Evolutionary conservation across 1,139 yeast genomes (phyloP).

Genomic region (Yamadazyma spencermartinsiae): DNA sequence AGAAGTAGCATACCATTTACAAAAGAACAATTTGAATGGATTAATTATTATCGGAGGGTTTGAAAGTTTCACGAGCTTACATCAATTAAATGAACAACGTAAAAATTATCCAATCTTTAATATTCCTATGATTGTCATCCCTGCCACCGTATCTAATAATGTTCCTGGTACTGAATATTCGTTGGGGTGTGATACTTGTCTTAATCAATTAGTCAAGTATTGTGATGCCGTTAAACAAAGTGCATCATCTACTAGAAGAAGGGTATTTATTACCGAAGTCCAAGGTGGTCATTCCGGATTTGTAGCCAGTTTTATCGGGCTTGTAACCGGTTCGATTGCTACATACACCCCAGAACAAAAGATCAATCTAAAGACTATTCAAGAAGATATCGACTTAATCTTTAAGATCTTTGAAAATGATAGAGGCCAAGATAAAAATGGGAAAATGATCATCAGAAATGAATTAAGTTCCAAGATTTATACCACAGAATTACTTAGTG

Average conservation of each 20-base stretch:
- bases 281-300: conserved; percentile 86
- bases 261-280: conserved; percentile 81
- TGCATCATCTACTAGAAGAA: conserved; percentile 75
- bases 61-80: conserved; percentile 84
- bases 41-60: conserved; percentile 91
- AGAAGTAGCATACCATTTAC: conserved; percentile 85
- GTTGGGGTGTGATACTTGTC: conserved; percentile 75
- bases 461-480: conserved; percentile 83
- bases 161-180: conserved; percentile 86
- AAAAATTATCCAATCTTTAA: conserved; percentile 81
- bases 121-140: conserved; percentile 90
- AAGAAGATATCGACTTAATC: conserved; percentile 56
- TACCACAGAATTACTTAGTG: conserved; percentile 78
- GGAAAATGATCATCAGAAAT: conserved; percentile 82
- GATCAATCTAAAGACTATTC: conserved; percentile 68
- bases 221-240: conserved; percentile 79
- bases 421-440: conserved; percentile 65
- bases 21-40: conserved; percentile 82
- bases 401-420: conserved; percentile 52
- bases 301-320: conserved; percentile 68
- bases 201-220: conserved; percentile 70
- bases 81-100: conserved; percentile 75
- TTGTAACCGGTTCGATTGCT: conserved; percentile 73
- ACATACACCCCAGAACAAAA: conserved; percentile 81
- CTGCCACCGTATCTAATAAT: conserved; percentile 86